Evolutionary conservation across 2,329 filamentous ascomycete genomes (phyloP).

Genomic region (Reticulascus tulasneorum): DNA sequence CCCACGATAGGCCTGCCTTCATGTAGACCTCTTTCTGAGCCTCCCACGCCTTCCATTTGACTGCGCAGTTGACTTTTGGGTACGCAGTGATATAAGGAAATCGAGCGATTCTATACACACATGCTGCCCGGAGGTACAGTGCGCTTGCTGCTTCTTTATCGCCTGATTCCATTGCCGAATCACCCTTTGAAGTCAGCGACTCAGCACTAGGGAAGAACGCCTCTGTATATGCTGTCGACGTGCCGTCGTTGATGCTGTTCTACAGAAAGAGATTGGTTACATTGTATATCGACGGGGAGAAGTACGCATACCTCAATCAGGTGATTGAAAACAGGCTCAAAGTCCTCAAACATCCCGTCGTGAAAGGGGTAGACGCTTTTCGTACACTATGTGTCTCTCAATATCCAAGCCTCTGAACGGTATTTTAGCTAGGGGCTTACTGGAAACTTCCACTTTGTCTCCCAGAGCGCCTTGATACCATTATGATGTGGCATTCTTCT

Average conservation of each 20-base stretch:
- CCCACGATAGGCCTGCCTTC: slow-evolving; percentile 51
- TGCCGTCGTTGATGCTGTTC: slow-evolving; percentile 61
- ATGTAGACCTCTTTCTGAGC: slow-evolving; percentile 61
- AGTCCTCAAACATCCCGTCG: slow-evolving; percentile 65
- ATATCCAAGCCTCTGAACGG: neutral
- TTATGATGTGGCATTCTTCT: slow-evolving; percentile 51
- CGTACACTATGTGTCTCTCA: slow-evolving; percentile 34
- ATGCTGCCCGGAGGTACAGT: slow-evolving; percentile 66
- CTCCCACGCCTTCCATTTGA: slow-evolving; percentile 61
- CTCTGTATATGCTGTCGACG: slow-evolving; percentile 60
- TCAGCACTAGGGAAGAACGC: slow-evolving; percentile 60
- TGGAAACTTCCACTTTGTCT: slow-evolving; percentile 70
- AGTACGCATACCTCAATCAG: slow-evolving; percentile 46
- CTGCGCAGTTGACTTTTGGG: slow-evolving; percentile 32
- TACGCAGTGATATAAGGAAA: slow-evolving; percentile 56
- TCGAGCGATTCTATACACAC: slow-evolving; percentile 68
- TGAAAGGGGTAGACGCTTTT: slow-evolving; percentile 72
- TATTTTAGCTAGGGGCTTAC: slow-evolving; percentile 33
- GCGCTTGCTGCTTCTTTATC: slow-evolving; percentile 52
- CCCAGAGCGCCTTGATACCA: slow-evolving; percentile 63
- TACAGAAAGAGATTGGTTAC: slow-evolving; percentile 14
- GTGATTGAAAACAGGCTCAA: slow-evolving; percentile 63
- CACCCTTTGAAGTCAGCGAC: slow-evolving; percentile 48
- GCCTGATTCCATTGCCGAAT: slow-evolving; percentile 42
- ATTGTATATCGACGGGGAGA: neutral